Evolutionary conservation across 495 filamentous ascomycete species (phyloP).

Genomic region (Penicillium roqueforti): DNA sequence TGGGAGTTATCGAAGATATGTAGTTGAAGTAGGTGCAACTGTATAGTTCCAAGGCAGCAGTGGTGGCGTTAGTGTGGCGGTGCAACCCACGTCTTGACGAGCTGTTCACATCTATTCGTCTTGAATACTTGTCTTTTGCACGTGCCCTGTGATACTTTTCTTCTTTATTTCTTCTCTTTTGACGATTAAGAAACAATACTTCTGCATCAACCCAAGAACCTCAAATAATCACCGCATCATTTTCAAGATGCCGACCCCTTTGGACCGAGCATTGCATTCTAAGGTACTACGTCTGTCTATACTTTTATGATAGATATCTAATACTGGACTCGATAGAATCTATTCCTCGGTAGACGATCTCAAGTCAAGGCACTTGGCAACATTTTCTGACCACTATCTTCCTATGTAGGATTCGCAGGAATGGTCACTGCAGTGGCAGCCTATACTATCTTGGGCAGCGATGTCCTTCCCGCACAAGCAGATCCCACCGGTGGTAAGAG

Average conservation of each 20-base stretch:
- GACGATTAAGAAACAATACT: not conserved
- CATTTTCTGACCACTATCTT: slow-evolving; percentile 13
- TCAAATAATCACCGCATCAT: not conserved
- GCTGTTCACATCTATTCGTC: not conserved
- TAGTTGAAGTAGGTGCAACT: slow-evolving; percentile 1
- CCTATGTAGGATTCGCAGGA: slow-evolving; percentile 59
- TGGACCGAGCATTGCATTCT: slow-evolving; percentile 75
- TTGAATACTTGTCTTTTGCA: slow-evolving; percentile 4
- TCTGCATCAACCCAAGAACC: too few relatives aligned
- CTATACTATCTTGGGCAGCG: slow-evolving; percentile 79
- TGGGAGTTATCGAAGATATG: not conserved
- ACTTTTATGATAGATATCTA: slow-evolving; percentile 9
- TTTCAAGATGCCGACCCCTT: slow-evolving; percentile 59
- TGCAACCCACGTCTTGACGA: not conserved
- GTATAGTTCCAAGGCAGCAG: slow-evolving; percentile 3
- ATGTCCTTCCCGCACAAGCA: slow-evolving; percentile 64
- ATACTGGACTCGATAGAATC: slow-evolving; percentile 39
- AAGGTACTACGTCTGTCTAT: slow-evolving; percentile 50
- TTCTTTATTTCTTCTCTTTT: not conserved
- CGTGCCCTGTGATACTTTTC: not conserved
- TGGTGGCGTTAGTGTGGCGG: slow-evolving; percentile 4
- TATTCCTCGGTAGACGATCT: slow-evolving; percentile 51
- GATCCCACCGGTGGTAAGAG: slow-evolving; percentile 72
- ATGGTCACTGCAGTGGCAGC: slow-evolving; percentile 78
- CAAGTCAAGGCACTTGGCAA: not conserved